phyloP scores from a whole-genome alignment of 169 alveolate species.

The Cryptosporidium viatorum region DNA sequence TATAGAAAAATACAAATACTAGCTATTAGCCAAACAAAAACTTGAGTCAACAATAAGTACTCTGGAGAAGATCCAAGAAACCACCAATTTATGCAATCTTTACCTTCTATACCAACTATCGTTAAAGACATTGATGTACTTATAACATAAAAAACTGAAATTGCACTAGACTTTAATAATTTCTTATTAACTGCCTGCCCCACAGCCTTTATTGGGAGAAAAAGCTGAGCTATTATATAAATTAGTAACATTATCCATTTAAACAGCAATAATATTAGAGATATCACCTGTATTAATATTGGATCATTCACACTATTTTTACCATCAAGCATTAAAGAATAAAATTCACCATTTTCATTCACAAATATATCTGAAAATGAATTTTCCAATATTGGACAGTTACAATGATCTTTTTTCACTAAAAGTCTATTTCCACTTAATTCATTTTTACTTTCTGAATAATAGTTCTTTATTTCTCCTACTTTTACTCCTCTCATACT shows the following conservation, averaged over 20 bases:
- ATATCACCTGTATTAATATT: slow-evolving; percentile 10
- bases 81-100: slow-evolving; percentile 72
- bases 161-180: slow-evolving; percentile 13
- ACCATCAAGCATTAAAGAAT: slow-evolving; percentile 28
- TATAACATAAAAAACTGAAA: slow-evolving; percentile 31
- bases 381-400: slow-evolving; percentile 11
- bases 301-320: slow-evolving; percentile 21
- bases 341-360: not conserved
- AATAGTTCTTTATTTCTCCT: not conserved
- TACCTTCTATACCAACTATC: slow-evolving; percentile 33
- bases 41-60: slow-evolving; percentile 5
- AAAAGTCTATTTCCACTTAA: not conserved
- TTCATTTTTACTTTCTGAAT: not conserved
- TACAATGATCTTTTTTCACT: slow-evolving; percentile 31
- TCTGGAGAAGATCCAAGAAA: slow-evolving; percentile 67
- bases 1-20: slow-evolving; percentile 32
- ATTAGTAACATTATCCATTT: slow-evolving; percentile 19
- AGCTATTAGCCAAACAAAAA: slow-evolving; percentile 41
- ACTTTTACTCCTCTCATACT: not conserved
- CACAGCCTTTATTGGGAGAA: slow-evolving; percentile 18
- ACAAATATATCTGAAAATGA: not conserved
- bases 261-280: slow-evolving; percentile 24
- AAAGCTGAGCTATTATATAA: slow-evolving; percentile 7
- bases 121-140: slow-evolving; percentile 20
- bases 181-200: not conserved